phyloP scores from a whole-genome alignment of 2,329 filamentous ascomycete genomes.

The Akanthomyces lecanii region DNA sequence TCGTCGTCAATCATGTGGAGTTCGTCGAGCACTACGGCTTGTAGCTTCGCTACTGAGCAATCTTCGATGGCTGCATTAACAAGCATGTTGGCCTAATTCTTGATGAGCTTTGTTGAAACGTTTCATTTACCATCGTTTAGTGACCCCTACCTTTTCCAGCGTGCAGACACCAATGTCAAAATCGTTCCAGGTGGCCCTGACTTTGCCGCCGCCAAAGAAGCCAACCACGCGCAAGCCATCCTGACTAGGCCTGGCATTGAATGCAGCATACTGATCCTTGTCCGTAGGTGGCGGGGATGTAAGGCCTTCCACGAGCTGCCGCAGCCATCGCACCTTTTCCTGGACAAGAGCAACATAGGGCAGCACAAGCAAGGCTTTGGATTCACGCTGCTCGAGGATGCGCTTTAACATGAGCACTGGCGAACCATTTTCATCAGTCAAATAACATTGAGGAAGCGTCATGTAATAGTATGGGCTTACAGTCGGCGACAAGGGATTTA shows the following conservation, averaged over 20 bases:
- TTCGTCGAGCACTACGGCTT: slow-evolving; percentile 68
- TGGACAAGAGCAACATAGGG: slow-evolving; percentile 78
- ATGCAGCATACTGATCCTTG: slow-evolving; percentile 39
- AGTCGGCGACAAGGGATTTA: slow-evolving; percentile 68
- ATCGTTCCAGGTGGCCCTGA: slow-evolving; percentile 63
- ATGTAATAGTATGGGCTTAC: slow-evolving; percentile 27
- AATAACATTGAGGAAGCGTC: slow-evolving; percentile 19
- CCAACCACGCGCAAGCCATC: slow-evolving; percentile 62
- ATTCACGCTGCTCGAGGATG: slow-evolving; percentile 57
- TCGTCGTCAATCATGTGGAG: slow-evolving; percentile 80
- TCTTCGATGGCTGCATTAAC: slow-evolving; percentile 72
- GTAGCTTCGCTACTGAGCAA: slow-evolving; percentile 59
- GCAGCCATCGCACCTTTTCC: slow-evolving; percentile 72
- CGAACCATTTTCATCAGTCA: neutral
- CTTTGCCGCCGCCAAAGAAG: slow-evolving; percentile 70
- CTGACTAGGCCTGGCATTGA: slow-evolving; percentile 52
- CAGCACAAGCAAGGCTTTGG: slow-evolving; percentile 68
- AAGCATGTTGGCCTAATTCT: slow-evolving; percentile 62
- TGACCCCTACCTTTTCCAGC: slow-evolving; percentile 59
- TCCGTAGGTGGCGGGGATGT: slow-evolving; percentile 34
- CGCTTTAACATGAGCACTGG: slow-evolving; percentile 66
- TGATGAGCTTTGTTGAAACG: neutral
- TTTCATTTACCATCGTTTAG: too few relatives aligned
- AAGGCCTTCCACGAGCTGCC: slow-evolving; percentile 60
- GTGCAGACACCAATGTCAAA: slow-evolving; percentile 77